Evolutionary conservation across 2,329 filamentous ascomycete species (phyloP).

Genomic region (Beauveria sp.): DNA sequence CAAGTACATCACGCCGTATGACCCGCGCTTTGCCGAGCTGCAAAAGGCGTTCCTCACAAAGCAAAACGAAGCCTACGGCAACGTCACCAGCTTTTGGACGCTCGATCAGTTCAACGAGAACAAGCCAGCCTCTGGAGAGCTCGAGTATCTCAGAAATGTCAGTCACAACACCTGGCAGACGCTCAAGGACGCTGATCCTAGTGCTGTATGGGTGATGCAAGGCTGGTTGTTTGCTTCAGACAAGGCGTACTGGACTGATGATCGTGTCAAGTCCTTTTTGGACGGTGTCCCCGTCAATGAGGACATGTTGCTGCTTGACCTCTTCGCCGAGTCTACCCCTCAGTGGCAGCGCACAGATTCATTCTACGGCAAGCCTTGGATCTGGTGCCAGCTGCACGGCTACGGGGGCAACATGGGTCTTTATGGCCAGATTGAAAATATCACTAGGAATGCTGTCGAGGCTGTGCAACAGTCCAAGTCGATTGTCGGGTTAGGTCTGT

Average conservation of each 20-base stretch:
- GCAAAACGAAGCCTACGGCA: slow-evolving; percentile 38
- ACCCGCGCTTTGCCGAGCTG: slow-evolving; percentile 33
- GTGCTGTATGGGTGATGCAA: slow-evolving; percentile 42
- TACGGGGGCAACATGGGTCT: slow-evolving; percentile 39
- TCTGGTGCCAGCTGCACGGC: slow-evolving; percentile 42
- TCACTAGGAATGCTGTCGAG: slow-evolving; percentile 36
- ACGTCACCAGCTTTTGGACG: slow-evolving; percentile 40
- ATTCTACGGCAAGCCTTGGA: slow-evolving; percentile 43
- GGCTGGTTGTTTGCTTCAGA: slow-evolving; percentile 39
- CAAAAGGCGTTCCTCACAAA: slow-evolving; percentile 39
- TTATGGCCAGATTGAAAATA: slow-evolving; percentile 39
- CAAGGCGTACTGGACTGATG: slow-evolving; percentile 32
- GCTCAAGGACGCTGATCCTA: slow-evolving; percentile 36
- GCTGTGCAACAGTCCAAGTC: slow-evolving; percentile 30
- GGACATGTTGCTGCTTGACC: slow-evolving; percentile 41
- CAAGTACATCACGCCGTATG: slow-evolving; percentile 40
- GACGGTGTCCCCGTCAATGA: slow-evolving; percentile 31
- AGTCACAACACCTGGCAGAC: slow-evolving; percentile 31
- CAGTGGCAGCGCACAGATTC: slow-evolving; percentile 40
- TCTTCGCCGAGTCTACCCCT: slow-evolving; percentile 39
- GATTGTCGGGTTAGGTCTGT: slow-evolving; percentile 38
- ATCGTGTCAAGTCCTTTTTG: slow-evolving; percentile 37
- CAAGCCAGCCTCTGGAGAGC: slow-evolving; percentile 36
- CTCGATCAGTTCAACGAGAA: slow-evolving; percentile 49
- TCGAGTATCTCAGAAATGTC: slow-evolving; percentile 34